Evolutionary conservation across 192 early-diverging fungal species (phyloP), one percentile per base, ranked within the genome.

Genomic region (Phlyctochytrium arcticum): DNA sequence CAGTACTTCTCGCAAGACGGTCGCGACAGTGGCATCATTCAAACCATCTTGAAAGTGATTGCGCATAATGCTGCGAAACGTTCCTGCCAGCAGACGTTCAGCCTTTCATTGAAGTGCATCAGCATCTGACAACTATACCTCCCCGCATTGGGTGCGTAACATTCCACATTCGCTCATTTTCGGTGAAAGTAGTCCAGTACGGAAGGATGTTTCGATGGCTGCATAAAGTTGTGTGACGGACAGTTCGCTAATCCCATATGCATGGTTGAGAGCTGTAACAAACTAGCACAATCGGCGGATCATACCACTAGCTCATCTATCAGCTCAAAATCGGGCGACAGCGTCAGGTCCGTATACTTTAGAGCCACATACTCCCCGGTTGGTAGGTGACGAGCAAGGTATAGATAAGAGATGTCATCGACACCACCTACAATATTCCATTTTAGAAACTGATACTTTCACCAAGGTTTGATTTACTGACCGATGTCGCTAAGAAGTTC

Each of bases 361-460:
- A 86, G 49, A 9, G 82, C 77, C 4, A 84, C 74, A n/a, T 57
- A 42, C 48, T 83, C 77, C 17, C 69, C 57, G 17, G 78, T 83
- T 5, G 80, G 82, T 2, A 65, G 66, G 61, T 81, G 74, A 47
- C 60, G 60, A 17, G 83, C 83, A 12, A 78, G 70, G 60, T 77
- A 81, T 32, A 86, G 60, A 65, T 74, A 86, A 9, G 82, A 82
- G 7, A 84, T 75, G 58, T 86, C 85, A 48, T 85, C 83, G 7
- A 86, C 79, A 8, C 85, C 85, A 39, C 82, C 81, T 79, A 46
- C 2, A 57, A 6, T 34, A 26, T 35, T 3, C 33, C 29, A 17
- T 21, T 21, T 64, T 4, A 64, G 9, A 15, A 31, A n/a, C 24
- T 23, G 27, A 48, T 27, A 48, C 27, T 24, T 4, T 47, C 4